Evolutionary conservation across 2,329 filamentous ascomycete genomes (phyloP), one percentile per base, ranked within the genome.

Genomic region (Drechslerella stenobrocha): DNA sequence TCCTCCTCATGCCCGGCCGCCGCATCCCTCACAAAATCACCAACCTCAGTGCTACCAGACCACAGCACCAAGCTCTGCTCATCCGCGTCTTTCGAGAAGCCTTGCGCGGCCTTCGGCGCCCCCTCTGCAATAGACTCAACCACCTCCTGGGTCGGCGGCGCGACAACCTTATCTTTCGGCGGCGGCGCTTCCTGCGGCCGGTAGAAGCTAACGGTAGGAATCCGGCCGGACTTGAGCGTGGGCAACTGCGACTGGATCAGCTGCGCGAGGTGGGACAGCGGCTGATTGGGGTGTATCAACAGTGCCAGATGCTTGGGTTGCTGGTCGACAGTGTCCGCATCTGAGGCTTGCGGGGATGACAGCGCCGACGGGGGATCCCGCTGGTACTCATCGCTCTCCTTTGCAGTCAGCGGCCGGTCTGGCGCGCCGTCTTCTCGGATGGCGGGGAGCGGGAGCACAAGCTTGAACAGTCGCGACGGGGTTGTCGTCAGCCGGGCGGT

Each of bases 1-100:
- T 69, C 64, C 24, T 69, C 64, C 74, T 95, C 89, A 56, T 88
- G 84, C 0, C 88, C 89, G 2, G 89, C 81, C 0, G 90, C 89
- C 0, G 91, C 90, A 74, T 96, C 91, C 6, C 90, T 85, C 71
- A 96, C 93, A 74, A 96, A 96, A 77, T 96, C 91, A 7, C 91
- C 91, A 28, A 96, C 87, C 75, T 96, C 91, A 0, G 91, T 96
- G 26, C 86, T 89, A 40, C 85, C 84, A 44, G 87, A 90, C 91
- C 91, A 96, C 26, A 90, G 85, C 1, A 96, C 89, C 79, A 92
- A 93, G 59, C 81, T 78, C 23, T 81, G 78, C 34, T 82, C 78
- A 3, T 76, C 74, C 42, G 72, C 34, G 70, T 73, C 8, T 76
- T 79, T 61, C 74, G 75, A 23, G 75, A 78, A 13, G 78, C 70